These are phyloP conservation scores for Bryoglossum gracile DNA, from an alignment of 495 filamentous ascomycete species.

Conservation along the genomic window DNA sequence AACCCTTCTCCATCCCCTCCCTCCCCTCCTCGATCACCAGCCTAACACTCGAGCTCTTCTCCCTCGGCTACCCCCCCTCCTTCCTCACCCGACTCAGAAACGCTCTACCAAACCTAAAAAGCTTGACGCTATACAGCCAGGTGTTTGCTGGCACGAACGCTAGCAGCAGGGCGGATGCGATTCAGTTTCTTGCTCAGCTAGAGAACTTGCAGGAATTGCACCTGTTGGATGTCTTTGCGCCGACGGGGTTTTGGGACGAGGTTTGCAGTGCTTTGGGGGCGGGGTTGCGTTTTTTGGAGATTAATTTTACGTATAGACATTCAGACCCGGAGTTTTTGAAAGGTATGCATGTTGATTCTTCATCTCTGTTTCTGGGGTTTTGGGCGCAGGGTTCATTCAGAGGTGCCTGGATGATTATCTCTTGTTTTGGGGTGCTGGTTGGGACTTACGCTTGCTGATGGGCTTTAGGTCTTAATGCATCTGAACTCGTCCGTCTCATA, in stretches of 20 bases:
- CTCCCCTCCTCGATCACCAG: constrained; percentile 25
- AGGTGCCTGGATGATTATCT: too few relatives aligned
- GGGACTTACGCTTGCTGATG: too few relatives aligned
- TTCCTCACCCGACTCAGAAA: constrained; percentile 29
- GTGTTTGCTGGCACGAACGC: constrained; percentile 32
- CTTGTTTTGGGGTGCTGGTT: too few relatives aligned
- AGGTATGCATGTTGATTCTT: too few relatives aligned
- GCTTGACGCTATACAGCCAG: constrained; percentile 31
- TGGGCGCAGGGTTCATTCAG: too few relatives aligned
- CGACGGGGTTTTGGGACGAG: constrained; percentile 24
- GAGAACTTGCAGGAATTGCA: constrained; percentile 30
- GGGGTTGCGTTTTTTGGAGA: constrained; percentile 28
- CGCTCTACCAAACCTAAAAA: constrained; percentile 27
- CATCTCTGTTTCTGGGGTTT: too few relatives aligned
- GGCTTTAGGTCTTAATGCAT: too few relatives aligned
- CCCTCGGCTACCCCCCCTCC: constrained; percentile 33
- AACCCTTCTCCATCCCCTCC: constrained; percentile 14
- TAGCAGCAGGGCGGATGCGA: constrained; percentile 27
- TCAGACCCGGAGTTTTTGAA: constrained; percentile 29
- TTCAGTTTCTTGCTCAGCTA: constrained; percentile 26
- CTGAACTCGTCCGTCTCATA: constrained; percentile 3
- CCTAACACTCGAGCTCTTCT: constrained; percentile 38
- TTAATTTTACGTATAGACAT: constrained; percentile 31
- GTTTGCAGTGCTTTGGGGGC: constrained; percentile 12
- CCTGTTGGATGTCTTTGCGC: constrained; percentile 34